Percentiles rank a stretch among this genome's conserved stretches.
phyloP scores from a whole-genome alignment of 495 filamentous ascomycete genomes.

The Evernia prunastri region DNA sequence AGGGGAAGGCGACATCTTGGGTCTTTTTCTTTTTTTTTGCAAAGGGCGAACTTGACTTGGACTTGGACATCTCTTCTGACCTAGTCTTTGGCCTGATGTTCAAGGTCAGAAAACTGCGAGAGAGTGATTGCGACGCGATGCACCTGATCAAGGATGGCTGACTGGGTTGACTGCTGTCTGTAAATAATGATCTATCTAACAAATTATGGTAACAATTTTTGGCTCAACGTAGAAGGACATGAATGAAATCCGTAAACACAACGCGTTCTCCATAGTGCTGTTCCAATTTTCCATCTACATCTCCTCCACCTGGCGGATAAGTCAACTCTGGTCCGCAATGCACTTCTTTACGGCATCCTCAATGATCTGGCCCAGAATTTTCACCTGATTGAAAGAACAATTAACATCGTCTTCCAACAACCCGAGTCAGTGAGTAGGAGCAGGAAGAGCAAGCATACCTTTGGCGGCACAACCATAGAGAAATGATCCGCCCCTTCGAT shows the following conservation, averaged over 20 bases:
- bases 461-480: slow-evolving; percentile 56
- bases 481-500: slow-evolving; percentile 61
- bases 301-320: not conserved
- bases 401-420: not conserved
- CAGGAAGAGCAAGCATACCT: slow-evolving; percentile 35
- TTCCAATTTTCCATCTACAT: not conserved
- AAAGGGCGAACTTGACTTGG: no score
- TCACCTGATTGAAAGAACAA: not conserved
- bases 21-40: no score
- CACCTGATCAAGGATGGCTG: no score
- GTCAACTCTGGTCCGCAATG: not conserved
- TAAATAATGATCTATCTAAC: not conserved
- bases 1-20: no score
- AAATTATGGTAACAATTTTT: not conserved
- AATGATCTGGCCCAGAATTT: not conserved
- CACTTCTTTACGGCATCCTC: not conserved
- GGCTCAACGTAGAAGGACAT: not conserved
- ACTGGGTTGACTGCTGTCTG: not conserved
- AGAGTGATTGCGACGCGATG: no score
- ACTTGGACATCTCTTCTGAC: no score
- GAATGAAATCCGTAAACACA: not conserved
- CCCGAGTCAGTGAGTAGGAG: not conserved
- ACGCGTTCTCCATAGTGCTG: not conserved
- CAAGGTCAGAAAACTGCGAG: no score
- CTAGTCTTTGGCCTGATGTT: no score